phyloP scores from a whole-genome alignment of 768 basidiomycete genomes.

The Pisolithus tinctorius region DNA sequence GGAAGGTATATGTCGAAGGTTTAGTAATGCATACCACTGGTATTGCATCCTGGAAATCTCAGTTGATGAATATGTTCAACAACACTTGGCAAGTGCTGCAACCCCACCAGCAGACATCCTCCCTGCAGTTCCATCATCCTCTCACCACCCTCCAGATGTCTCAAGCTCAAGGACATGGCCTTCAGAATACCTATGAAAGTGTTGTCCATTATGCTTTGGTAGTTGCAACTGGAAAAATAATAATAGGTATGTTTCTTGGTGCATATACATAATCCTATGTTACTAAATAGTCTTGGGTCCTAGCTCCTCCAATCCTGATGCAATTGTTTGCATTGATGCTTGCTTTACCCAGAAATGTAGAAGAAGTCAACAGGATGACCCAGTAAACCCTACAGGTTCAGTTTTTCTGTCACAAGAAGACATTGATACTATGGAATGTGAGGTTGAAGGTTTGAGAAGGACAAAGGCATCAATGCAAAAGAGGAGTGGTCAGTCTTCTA shows the following conservation, averaged over 20 bases:
- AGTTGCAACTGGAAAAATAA: not conserved
- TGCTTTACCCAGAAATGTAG: constrained; percentile 29
- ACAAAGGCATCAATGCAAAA: not conserved
- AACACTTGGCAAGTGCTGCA: not conserved
- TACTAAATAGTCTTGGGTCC: not conserved
- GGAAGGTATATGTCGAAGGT: constrained; percentile 18
- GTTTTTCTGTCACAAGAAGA: constrained; percentile 14
- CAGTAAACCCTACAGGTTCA: constrained; percentile 9
- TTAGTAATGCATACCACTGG: constrained; percentile 24
- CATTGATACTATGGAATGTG: not conserved
- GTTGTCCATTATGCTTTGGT: constrained; percentile 25
- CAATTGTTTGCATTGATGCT: constrained; percentile 27
- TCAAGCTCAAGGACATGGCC: not conserved
- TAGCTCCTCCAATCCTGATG: constrained; percentile 13
- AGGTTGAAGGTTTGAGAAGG: not conserved
- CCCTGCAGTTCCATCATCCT: not conserved
- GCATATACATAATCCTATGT: not conserved
- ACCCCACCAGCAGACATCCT: not conserved
- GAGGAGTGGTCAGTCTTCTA: not conserved
- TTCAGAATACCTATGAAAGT: constrained; percentile 13
- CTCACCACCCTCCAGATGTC: not conserved
- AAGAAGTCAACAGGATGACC: constrained; percentile 4
- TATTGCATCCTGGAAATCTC: constrained; percentile 13
- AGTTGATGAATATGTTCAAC: constrained; percentile 4
- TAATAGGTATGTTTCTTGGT: constrained; percentile 3